Evolutionary conservation across 1,284 basidiomycete species (phyloP).

Genomic region (Apiotrichum brassicae): DNA sequence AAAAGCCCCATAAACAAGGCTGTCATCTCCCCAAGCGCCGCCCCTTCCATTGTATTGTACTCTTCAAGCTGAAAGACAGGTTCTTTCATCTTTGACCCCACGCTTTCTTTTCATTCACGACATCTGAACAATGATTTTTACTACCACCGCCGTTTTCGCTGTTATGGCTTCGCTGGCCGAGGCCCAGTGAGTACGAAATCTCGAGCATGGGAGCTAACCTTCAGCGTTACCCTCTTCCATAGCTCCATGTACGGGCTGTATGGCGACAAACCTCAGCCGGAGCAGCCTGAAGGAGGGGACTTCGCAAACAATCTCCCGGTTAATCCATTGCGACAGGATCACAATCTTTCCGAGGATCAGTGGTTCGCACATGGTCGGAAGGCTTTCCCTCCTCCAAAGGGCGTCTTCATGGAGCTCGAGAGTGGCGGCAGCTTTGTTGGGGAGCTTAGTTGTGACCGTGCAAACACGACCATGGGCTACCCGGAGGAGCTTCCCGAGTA

Average conservation of each 20-base stretch:
- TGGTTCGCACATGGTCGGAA: conserved; percentile 59
- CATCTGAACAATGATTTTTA: too few relatives aligned
- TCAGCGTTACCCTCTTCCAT: conserved; percentile 3
- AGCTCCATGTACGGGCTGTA: conserved; percentile 7
- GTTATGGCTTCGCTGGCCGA: neutral
- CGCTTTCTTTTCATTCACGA: too few relatives aligned
- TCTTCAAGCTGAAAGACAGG: too few relatives aligned
- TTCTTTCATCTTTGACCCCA: too few relatives aligned
- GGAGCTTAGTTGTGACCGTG: conserved; percentile 13
- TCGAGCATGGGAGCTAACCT: neutral
- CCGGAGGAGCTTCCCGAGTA: neutral
- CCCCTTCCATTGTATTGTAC: too few relatives aligned
- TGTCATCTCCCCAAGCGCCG: too few relatives aligned
- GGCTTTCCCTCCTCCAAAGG: neutral
- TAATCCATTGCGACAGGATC: neutral
- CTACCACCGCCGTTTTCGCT: too few relatives aligned
- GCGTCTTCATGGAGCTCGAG: conserved; percentile 6
- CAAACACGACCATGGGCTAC: neutral
- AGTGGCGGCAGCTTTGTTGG: conserved; percentile 1
- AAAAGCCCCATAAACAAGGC: too few relatives aligned
- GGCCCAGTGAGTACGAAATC: neutral
- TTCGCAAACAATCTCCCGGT: neutral
- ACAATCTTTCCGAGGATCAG: conserved; percentile 2
- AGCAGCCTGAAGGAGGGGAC: neutral
- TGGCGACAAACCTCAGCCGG: neutral